Evolutionary conservation across 176 grass and related monocot species (phyloP), one percentile per base, ranked within the genome.

Genomic region (Triticum turgidum): DNA sequence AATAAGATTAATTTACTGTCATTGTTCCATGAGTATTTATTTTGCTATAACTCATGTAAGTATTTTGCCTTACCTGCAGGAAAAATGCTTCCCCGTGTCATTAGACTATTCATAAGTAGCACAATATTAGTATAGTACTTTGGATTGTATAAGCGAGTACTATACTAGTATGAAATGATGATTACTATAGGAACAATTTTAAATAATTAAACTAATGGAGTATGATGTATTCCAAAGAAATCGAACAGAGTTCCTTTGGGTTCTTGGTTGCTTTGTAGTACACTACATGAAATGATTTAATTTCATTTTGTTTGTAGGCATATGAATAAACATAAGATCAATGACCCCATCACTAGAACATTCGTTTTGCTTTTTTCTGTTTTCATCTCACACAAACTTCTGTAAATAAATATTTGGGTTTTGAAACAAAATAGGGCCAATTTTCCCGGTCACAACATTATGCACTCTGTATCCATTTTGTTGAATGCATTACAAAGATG

Each of bases 361-460:
- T 25, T 73, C 6, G 5, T 25, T 45, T 34, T 5, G 14, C 45
- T 81, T 4, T 65, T 24, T 64, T 37, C 7, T 35, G 11, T 84
- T 49, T 52, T 52, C 41, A 77, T 85, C 22, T 85, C 38, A 27
- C 47, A 24, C 27, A 37, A 29, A 41, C 61, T 24, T 66, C 18
- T 66, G 7, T 47, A 49, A 5, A 76, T 84, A 65, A 21, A 65
- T 62, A 83, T 65, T 85, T 65, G 20, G 25, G 37, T 77, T 76
- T 34, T 9, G 14, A 3, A 65, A 65, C 18, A 42, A 76, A 84
- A 47, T 22, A 41, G 38, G 20, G 11, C 70, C 37, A 45, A 22
- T 73, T 73, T 45, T 73, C 70, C 21, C 39, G 11, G 70, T 25
- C 41, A 73, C 69, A 44, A 21, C 38, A 44, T 44, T 73, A 21